Evolutionary conservation across 306 rosid genomes (phyloP).

Genomic region (Vigna unguiculata): DNA sequence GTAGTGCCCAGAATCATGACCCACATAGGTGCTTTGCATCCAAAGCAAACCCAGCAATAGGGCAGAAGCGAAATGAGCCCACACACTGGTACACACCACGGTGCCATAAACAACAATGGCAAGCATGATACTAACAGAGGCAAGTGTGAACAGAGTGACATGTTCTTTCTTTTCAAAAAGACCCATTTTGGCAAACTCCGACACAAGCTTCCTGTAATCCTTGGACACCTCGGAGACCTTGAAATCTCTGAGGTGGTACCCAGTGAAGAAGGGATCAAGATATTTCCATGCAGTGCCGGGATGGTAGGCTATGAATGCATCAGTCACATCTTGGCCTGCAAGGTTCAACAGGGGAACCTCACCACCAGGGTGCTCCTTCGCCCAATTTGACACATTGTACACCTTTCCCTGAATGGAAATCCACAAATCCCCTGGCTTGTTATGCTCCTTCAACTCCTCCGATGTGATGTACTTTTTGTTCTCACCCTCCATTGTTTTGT

Average conservation of each 20-base stretch:
- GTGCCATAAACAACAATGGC: conserved; percentile 59
- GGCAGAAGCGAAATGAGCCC: conserved; percentile 76
- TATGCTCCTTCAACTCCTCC: conserved; percentile 62
- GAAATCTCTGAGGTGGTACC: conserved; percentile 58
- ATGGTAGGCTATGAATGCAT: conserved; percentile 80
- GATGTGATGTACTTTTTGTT: conserved; percentile 57
- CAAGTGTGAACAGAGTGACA: conserved; percentile 42
- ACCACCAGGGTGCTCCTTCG: conserved; percentile 75
- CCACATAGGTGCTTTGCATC: conserved; percentile 85
- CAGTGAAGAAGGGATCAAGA: conserved; percentile 70
- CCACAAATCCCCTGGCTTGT: conserved; percentile 74
- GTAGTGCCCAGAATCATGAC: conserved; percentile 91
- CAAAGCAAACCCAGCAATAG: conserved; percentile 77
- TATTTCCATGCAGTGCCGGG: conserved; percentile 71
- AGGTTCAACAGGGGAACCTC: conserved; percentile 60
- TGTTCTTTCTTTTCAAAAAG: conserved; percentile 73
- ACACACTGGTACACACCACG: conserved; percentile 49
- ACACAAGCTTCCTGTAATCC: conserved; percentile 66
- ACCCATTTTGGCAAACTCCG: conserved; percentile 63
- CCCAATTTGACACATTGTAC: conserved; percentile 76
- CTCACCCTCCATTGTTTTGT: conserved; percentile 42
- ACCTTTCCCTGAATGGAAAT: conserved; percentile 81
- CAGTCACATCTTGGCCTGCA: conserved; percentile 81
- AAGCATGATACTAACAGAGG: conserved; percentile 53
- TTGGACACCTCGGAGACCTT: conserved; percentile 69